A percentile compares a stretch with the other conserved stretches of the same genome.
phyloP scores from a whole-genome alignment of 176 grass and related monocot genomes.

The Aegilops longissima region DNA sequence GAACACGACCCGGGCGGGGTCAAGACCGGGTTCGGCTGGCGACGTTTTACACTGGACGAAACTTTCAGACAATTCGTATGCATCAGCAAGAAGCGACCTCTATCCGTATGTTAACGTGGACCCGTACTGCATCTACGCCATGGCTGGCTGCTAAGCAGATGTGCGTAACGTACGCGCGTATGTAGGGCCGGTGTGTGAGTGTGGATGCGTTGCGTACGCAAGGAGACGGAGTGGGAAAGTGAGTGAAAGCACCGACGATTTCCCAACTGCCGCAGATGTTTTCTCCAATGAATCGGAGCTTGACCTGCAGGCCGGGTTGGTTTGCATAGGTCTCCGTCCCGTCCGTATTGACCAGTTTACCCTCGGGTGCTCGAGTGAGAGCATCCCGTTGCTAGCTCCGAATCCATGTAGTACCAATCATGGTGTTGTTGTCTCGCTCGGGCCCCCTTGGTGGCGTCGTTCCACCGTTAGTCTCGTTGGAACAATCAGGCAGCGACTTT shows the following conservation, averaged over 20 bases:
- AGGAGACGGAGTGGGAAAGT: background rate
- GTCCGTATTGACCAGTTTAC: background rate
- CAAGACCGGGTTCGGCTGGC: background rate
- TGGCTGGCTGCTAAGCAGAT: background rate
- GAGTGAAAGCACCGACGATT: background rate
- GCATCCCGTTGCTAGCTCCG: background rate
- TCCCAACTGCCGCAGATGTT: background rate
- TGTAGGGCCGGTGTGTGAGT: background rate
- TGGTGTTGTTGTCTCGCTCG: background rate
- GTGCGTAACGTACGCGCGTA: background rate
- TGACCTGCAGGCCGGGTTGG: constrained; percentile 1
- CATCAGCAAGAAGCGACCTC: background rate
- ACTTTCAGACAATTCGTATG: background rate
- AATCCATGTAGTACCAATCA: background rate
- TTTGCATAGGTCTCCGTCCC: background rate
- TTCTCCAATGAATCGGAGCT: background rate
- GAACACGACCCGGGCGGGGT: background rate
- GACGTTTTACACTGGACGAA: background rate
- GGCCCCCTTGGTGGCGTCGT: background rate
- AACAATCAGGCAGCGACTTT: background rate
- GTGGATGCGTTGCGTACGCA: background rate
- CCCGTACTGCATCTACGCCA: background rate
- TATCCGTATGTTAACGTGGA: background rate
- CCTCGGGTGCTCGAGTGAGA: too few species aligned
- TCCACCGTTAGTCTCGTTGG: constrained; percentile 32